Evolutionary conservation across 805 yeast species (phyloP), one percentile per base, ranked within the genome.

Genomic region (Teunomyces atbi): DNA sequence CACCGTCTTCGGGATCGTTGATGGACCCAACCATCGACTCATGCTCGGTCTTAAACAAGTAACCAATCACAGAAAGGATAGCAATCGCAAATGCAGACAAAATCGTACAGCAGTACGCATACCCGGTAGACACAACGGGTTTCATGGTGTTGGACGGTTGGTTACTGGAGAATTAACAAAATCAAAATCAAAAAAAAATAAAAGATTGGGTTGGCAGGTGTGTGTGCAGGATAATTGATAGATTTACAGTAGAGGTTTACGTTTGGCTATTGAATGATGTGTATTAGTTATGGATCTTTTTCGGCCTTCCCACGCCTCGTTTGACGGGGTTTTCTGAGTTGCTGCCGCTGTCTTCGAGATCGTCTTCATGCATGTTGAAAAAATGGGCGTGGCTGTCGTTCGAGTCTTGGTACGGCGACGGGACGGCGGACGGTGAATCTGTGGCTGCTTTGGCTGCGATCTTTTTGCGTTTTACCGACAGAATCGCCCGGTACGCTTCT

Each of bases 41-140:
- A 64, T 89, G 95, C 54, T 83, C 87, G 29, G 72, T 73, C 56
- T 85, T 75, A 73, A 94, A 92, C 52, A 92, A 76, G 55, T 82
- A 80, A 15, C 95, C 99, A 56, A 92, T 80, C 46, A 88, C 86
- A 8, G 95, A 78, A 41, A 92, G 78, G 47, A 92, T 94, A 39
- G 89, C 85, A 28, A 92, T 83, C 48, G 95, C 99, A 65, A 92
- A 92, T 12, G 94, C 90, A 42, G 97, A 90, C 38, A 94, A 75
- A 35, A 92, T 78, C 38, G 98, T 92, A 65, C 99, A 92, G 66
- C 88, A 89, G 88, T 96, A 92, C 19, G 99, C 98, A 60, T 88
- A 84, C 21, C 83, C 87, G 41, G 94, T 73, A 42, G 76, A 70
- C 5, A 72, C 75, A 42, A 72, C 76, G 41, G 77, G 65, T 57